Base-by-base conservation (phyloP, 495 filamentous ascomycete species). In the Elasticomyces elasticus region DNA sequence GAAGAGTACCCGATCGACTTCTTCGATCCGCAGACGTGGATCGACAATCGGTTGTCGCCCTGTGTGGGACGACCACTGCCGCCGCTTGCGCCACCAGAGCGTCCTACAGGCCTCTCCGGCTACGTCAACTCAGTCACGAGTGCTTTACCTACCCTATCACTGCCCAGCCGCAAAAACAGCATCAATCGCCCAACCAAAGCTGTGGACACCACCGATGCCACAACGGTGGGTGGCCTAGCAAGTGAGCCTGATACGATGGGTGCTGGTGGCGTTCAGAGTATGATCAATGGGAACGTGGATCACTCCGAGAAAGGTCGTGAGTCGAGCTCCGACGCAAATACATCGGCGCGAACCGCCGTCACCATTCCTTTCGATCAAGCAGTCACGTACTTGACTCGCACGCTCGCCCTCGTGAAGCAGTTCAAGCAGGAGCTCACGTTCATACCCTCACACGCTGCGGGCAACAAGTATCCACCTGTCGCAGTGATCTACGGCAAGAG, bases 401-500 rank as follows among this genome's bases (percentile, higher is more conserved):
- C 84, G 0, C 80, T 97, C 0, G 69, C 77, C 19, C 78, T 84
- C 23, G 81, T 77, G 15, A 79, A 81, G 49, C 70, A 68, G 11
- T 97, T 95, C 75, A 88, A 90, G 54, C 63, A 72, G 38, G 84
- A 87, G 54, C 79, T 92, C 1, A 67, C 73, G 4, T 82, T 83
- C 69, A 68, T 74, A 3, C 72, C 80, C 0, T 37, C 61, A 2
- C 84, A 84, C 59, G 79, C 81, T n/a, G 60, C 64, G 1, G 56
- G 67, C 6, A 91, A 94, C 64, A 56, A 59, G 2, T 96, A 97
- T 61, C 91, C 91, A 9, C 89, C 91, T 0, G 69, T 85, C 11
- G 79, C 87, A 0, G 76, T 96, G n/a, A 75, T 97, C 9, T 97
- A 94, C 74, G 85, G 84, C 31, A 95, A 94, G 66, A 80, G 80